phyloP scores from a whole-genome alignment of 352 stramenopile genomes.

The Globisporangium mamillatum region DNA sequence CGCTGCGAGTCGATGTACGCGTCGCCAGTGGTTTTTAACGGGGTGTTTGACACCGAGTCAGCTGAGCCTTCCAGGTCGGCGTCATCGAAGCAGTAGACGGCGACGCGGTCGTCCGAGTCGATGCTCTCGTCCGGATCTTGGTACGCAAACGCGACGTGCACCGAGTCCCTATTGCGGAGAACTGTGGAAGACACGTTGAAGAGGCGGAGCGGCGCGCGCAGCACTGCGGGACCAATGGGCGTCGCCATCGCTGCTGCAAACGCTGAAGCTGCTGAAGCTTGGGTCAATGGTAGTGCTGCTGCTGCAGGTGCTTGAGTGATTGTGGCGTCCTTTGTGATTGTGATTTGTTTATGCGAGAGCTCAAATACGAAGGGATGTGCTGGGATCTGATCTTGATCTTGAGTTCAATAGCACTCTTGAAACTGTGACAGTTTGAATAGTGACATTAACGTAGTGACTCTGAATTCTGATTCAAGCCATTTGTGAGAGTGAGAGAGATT shows the following conservation, averaged over 20 bases:
- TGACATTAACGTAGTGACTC: too few species aligned
- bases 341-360: not conserved
- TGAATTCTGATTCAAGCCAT: not conserved
- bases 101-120: slow-evolving; percentile 18
- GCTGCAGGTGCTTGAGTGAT: not conserved
- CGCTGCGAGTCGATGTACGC: slow-evolving; percentile 18
- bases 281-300: not conserved
- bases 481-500: not conserved
- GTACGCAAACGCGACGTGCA: slow-evolving; percentile 34
- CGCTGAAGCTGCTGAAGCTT: not conserved
- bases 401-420: too few species aligned
- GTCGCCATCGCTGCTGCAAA: not conserved
- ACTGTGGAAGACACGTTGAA: slow-evolving; percentile 12
- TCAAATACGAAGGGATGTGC: not conserved
- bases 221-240: not conserved
- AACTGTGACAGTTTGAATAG: too few species aligned
- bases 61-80: not conserved
- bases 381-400: not conserved
- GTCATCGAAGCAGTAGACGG: slow-evolving; percentile 20
- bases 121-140: slow-evolving; percentile 3
- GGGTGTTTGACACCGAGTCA: not conserved
- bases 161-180: slow-evolving; percentile 30
- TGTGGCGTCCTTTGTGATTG: too few species aligned
- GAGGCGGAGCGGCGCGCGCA: slow-evolving; percentile 11
- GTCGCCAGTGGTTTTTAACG: not conserved